Conservation (phyloP, 1,284 basidiomycete species). For the Apiotrichum domesticum region DNA sequence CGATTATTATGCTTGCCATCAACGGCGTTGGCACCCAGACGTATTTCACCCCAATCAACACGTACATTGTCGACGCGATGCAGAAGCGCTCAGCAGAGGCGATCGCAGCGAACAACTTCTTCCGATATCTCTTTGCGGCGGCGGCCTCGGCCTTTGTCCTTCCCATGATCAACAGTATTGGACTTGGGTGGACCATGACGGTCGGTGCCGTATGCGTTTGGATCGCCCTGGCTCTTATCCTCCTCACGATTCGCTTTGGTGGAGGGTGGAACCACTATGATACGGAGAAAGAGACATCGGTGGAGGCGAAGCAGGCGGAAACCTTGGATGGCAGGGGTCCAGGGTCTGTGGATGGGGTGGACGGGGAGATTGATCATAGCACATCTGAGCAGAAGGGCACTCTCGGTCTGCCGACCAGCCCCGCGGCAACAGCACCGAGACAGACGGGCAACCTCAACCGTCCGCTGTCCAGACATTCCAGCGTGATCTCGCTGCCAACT, state of each 20-base stretch:
- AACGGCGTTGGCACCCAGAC: slow-evolving; percentile 48
- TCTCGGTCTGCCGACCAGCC: not conserved
- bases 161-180: slow-evolving; percentile 54
- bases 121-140: slow-evolving; percentile 46
- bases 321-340: not conserved
- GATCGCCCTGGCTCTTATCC: slow-evolving; percentile 11
- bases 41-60: slow-evolving; percentile 52
- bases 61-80: slow-evolving; percentile 57
- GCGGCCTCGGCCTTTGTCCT: slow-evolving; percentile 49
- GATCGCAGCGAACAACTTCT: slow-evolving; percentile 45
- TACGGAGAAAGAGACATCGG: slow-evolving; percentile 13
- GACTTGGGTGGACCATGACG: slow-evolving; percentile 54
- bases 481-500: slow-evolving; percentile 6
- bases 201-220: slow-evolving; percentile 48
- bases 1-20: slow-evolving; percentile 36
- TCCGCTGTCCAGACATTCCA: slow-evolving; percentile 2
- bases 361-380: too few relatives aligned
- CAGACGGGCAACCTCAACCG: not conserved
- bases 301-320: slow-evolving; percentile 3
- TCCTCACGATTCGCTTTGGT: slow-evolving; percentile 25
- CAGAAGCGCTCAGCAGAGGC: slow-evolving; percentile 55
- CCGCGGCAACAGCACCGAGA: not conserved
- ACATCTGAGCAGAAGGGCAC: not conserved
- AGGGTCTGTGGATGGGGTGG: not conserved
- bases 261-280: slow-evolving; percentile 28